Conservation (phyloP, 148 eudicot species). For the Polygonum aviculare region DNA sequence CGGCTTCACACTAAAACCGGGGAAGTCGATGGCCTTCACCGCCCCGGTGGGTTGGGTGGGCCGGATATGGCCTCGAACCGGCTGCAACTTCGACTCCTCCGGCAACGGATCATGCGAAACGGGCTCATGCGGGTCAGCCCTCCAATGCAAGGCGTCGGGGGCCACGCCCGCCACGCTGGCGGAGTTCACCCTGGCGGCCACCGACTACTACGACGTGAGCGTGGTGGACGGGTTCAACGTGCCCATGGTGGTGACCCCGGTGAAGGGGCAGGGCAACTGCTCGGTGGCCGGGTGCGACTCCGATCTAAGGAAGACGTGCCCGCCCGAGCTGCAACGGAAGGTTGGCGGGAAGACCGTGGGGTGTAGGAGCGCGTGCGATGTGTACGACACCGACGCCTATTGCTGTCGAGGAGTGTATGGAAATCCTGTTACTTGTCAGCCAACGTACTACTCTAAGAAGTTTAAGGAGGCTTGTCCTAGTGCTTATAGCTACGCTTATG, state of each 20-base stretch:
- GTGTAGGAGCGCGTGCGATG: constrained; percentile 84
- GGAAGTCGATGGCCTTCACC: constrained; percentile 29
- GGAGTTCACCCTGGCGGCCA: constrained; percentile 57
- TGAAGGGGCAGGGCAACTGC: constrained; percentile 57
- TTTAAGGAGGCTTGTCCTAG: constrained; percentile 77
- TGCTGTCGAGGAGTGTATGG: constrained; percentile 67
- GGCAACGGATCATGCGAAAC: constrained; percentile 56
- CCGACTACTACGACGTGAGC: constrained; percentile 80
- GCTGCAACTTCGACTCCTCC: constrained; percentile 43
- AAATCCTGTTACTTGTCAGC: constrained; percentile 41
- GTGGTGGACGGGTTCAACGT: constrained; percentile 90
- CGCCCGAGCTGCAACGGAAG: constrained; percentile 48
- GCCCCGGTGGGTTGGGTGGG: constrained; percentile 57
- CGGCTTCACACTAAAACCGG: constrained; percentile 38
- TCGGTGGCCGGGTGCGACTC: constrained; percentile 52
- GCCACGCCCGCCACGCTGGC: constrained; percentile 53
- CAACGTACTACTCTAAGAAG: constrained; percentile 56
- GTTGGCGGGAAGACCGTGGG: constrained; percentile 43
- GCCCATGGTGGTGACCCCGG: constrained; percentile 46
- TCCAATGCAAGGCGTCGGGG: constrained; percentile 40
- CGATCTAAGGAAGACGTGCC: constrained; percentile 44
- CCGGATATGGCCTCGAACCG: constrained; percentile 66
- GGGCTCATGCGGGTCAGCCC: constrained; percentile 46
- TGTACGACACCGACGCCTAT: constrained; percentile 64
- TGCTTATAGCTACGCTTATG: constrained; percentile 80